Evolutionary conservation across 768 basidiomycete species (phyloP).

Genomic region (Rhizopogon vesiculosus): DNA sequence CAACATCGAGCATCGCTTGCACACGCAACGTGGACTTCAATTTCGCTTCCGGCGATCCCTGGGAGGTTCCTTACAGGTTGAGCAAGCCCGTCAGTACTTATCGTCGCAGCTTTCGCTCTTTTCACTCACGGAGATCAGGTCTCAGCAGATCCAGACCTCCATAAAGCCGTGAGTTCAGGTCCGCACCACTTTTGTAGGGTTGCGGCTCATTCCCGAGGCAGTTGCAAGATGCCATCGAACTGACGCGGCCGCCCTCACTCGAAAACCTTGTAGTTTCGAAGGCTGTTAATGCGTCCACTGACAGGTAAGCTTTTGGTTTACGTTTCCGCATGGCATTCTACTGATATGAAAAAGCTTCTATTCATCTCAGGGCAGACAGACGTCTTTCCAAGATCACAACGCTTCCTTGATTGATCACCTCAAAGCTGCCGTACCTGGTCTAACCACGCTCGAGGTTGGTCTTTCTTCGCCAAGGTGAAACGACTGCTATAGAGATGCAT

Average conservation of each 20-base stretch:
- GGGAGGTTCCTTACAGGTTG: constrained; percentile 52
- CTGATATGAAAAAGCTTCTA: constrained; percentile 55
- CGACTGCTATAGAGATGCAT: neutral
- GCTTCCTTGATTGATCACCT: constrained; percentile 55
- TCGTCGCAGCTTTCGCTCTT: neutral
- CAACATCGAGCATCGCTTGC: constrained; percentile 62
- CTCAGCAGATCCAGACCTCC: constrained; percentile 51
- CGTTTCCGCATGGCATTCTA: neutral
- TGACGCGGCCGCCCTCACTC: constrained; percentile 37
- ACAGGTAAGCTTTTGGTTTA: constrained; percentile 47
- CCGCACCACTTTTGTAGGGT: neutral
- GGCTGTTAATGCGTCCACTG: constrained; percentile 72
- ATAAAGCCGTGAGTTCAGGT: constrained; percentile 38
- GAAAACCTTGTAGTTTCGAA: constrained; percentile 33
- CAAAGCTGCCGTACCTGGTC: constrained; percentile 40
- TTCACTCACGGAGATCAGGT: constrained; percentile 34
- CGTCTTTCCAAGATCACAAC: constrained; percentile 77
- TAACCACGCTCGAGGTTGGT: constrained; percentile 67
- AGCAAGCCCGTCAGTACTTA: constrained; percentile 52
- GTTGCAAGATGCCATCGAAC: constrained; percentile 43
- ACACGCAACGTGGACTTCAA: constrained; percentile 76
- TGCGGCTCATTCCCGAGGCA: constrained; percentile 19
- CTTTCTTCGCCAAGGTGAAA: neutral
- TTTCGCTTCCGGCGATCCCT: constrained; percentile 43
- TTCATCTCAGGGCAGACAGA: constrained; percentile 81